Percentiles rank a stretch among this genome's conserved stretches.
These are phyloP conservation scores for Mortierella sp. DNA, from an alignment of 371 early-diverging fungal genomes.

Conservation along the genomic window DNA sequence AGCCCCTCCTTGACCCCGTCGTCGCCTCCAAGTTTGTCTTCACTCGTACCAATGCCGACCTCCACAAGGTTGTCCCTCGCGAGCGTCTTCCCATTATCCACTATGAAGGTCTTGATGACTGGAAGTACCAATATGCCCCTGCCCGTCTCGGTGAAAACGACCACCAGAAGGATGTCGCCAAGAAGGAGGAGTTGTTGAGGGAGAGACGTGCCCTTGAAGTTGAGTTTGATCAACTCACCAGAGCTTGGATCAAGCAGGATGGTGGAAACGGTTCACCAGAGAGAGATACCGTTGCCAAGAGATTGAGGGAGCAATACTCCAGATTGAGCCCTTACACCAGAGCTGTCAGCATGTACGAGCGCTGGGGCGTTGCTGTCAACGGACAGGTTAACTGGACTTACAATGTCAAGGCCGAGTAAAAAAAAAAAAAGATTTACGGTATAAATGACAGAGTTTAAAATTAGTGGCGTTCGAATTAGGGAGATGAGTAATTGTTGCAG, in stretches of 20 bases:
- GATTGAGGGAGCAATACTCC: slow-evolving; percentile 43
- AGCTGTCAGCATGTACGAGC: slow-evolving; percentile 52
- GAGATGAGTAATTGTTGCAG: neutral
- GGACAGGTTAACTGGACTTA: slow-evolving; percentile 47
- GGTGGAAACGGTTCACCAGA: slow-evolving; percentile 25
- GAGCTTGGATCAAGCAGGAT: slow-evolving; percentile 41
- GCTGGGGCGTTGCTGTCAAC: slow-evolving; percentile 45
- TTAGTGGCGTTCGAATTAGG: too few relatives aligned
- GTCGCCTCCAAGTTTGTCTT: slow-evolving; percentile 90
- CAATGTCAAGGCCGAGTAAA: slow-evolving; percentile 28
- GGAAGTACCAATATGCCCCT: slow-evolving; percentile 56
- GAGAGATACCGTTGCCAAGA: slow-evolving; percentile 39
- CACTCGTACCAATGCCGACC: slow-evolving; percentile 66
- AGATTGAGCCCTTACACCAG: slow-evolving; percentile 54
- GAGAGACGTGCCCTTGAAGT: slow-evolving; percentile 36
- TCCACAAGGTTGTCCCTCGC: slow-evolving; percentile 72
- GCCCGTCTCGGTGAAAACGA: slow-evolving; percentile 45
- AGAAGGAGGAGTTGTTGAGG: slow-evolving; percentile 32
- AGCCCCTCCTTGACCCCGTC: slow-evolving; percentile 89
- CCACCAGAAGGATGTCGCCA: slow-evolving; percentile 27
- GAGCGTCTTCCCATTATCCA: slow-evolving; percentile 44
- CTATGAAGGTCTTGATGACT: slow-evolving; percentile 56
- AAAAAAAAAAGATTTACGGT: neutral
- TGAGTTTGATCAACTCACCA: slow-evolving; percentile 39
- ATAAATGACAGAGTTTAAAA: too few relatives aligned